Base-by-base conservation (phyloP, 768 basidiomycete species). In the Mycena leptocephala region DNA sequence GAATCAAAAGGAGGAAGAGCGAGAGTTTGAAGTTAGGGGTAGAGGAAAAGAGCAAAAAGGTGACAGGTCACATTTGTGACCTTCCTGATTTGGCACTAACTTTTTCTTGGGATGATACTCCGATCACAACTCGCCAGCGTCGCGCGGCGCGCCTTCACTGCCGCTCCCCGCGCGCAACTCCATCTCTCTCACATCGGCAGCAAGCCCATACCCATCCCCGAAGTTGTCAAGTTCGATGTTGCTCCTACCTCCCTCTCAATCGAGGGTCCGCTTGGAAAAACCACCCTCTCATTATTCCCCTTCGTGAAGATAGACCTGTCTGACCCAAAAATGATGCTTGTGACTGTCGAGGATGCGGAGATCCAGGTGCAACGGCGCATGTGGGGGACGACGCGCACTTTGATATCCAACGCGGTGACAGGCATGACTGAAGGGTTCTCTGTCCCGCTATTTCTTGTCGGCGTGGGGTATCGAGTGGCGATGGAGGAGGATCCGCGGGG, bases 401-500 rank as follows among this genome's bases (percentile, higher is more conserved):
- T 97, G 78, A 95, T 99, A 82, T 88, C 90, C 78, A 99, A 99
- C 82, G 97, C 97, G 20, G 91, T 99, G 76, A 89, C 87, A 16
- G 98, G 98, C 53, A 96, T 99, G 89, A 95, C 96, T 6, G 91
- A 93, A 74, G 97, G 97, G 5, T 99, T 96, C 86, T 90, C 90
- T 0, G 89, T 96, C 11, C 93, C 96, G 18, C 84, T 99, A 20
- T 94, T 94, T 81, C 92, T 99, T 76, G 97, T 99, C 76, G 98
- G 98, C 41, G 97, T 99, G 39, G 97, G 98, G 2, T 99, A 96
- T 87, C 90, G 98, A 81, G 97, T 94, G 10, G 92, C 92, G 3
- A 84, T 99, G 72, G 98, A 99, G 86, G 90, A 91, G 13, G 94
- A 95, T 81, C 95, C 95, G 24, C 85, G 93, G 37, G 93, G 90